Conservation (phyloP, 768 basidiomycete genomes). For the Phallus indusiatus region DNA sequence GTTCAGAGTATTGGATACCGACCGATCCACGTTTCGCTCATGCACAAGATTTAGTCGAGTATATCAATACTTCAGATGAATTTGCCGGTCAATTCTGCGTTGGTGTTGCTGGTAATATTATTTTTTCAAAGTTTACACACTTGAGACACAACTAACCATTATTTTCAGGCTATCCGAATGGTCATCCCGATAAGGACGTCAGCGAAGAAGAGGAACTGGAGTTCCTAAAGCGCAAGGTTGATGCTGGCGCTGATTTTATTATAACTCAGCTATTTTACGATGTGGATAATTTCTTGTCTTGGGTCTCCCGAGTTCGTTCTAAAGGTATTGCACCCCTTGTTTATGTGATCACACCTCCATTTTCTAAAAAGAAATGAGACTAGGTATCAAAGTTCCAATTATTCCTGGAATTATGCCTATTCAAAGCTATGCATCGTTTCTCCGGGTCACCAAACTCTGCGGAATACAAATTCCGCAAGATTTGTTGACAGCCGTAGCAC, state of each 20-base stretch:
- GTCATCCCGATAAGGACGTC: slow-evolving; percentile 54
- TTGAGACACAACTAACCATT: not conserved
- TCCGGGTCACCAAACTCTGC: slow-evolving; percentile 83
- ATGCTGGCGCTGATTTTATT: slow-evolving; percentile 93
- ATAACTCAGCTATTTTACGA: slow-evolving; percentile 98
- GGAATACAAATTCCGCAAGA: slow-evolving; percentile 64
- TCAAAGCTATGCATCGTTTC: slow-evolving; percentile 91
- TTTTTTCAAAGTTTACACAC: not conserved
- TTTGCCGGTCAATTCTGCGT: slow-evolving; percentile 83
- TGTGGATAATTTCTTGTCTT: slow-evolving; percentile 72
- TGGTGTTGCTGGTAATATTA: slow-evolving; percentile 73
- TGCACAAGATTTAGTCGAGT: slow-evolving; percentile 83
- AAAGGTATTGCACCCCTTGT: slow-evolving; percentile 42
- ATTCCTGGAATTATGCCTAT: slow-evolving; percentile 98
- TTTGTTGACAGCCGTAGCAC: slow-evolving; percentile 57
- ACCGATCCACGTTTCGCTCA: slow-evolving; percentile 76
- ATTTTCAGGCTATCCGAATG: slow-evolving; percentile 77
- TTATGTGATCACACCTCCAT: not conserved
- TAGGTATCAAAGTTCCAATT: slow-evolving; percentile 84
- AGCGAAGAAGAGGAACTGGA: slow-evolving; percentile 57
- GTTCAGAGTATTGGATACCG: slow-evolving; percentile 88
- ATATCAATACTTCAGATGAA: slow-evolving; percentile 70
- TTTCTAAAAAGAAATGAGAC: slow-evolving; percentile 10
- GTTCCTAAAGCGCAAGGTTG: slow-evolving; percentile 76
- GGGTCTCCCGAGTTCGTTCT: slow-evolving; percentile 63